A percentile compares a stretch with the other conserved stretches of the same genome.
Conservation (phyloP, 1,139 yeast genomes). For the Blastobotrys raffinosifermentans region DNA sequence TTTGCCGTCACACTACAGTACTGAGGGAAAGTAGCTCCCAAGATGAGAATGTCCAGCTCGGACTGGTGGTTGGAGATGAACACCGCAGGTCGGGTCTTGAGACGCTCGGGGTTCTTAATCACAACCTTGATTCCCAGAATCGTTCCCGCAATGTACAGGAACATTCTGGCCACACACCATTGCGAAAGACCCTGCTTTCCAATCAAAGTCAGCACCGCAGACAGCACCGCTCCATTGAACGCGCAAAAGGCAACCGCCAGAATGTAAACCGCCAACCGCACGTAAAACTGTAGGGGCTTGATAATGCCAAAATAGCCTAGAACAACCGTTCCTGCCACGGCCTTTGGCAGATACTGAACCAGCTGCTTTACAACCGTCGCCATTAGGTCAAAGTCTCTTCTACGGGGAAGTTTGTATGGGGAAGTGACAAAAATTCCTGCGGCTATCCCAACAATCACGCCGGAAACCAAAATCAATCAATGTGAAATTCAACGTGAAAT, state of each 20-base stretch:
- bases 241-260: slow-evolving; percentile 29
- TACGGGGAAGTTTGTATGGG: no score
- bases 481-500: no score
- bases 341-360: slow-evolving; percentile 14
- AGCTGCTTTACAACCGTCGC: no score
- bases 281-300: slow-evolving; percentile 34
- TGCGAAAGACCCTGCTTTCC: slow-evolving; percentile 82
- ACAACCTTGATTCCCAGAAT: slow-evolving; percentile 64
- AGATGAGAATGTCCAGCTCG: slow-evolving; percentile 70
- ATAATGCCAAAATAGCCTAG: slow-evolving; percentile 33
- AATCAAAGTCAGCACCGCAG: slow-evolving; percentile 55
- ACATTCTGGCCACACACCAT: slow-evolving; percentile 83
- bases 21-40: slow-evolving; percentile 80
- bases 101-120: slow-evolving; percentile 55
- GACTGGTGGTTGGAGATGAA: slow-evolving; percentile 85
- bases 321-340: slow-evolving; percentile 23
- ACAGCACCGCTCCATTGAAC: slow-evolving; percentile 51
- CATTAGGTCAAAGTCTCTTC: no score
- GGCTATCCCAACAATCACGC: no score
- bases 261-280: slow-evolving; percentile 31
- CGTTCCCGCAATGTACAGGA: slow-evolving; percentile 54
- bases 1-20: slow-evolving; percentile 93
- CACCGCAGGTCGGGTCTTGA: slow-evolving; percentile 64
- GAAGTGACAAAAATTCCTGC: no score
- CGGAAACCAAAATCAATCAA: no score